phyloP scores from a whole-genome alignment of 2,329 filamentous ascomycete species.

The Chaetomiaceae sp. region DNA sequence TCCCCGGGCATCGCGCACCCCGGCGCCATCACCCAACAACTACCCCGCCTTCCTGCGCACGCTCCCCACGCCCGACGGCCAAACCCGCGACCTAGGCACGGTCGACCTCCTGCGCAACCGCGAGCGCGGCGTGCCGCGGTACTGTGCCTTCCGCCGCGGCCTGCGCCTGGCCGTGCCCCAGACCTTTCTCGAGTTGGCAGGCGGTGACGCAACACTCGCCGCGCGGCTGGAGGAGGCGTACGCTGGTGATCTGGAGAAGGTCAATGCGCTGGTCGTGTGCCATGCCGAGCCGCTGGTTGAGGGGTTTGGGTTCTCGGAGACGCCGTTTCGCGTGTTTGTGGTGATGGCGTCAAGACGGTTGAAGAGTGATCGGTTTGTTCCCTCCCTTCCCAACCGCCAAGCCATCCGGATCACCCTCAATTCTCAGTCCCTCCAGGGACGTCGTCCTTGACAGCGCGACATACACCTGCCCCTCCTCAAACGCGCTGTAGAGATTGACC shows the following conservation, averaged over 20 bases:
- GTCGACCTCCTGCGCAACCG: constrained; percentile 42
- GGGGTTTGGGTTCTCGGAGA: constrained; percentile 43
- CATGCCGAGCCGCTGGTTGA: constrained; percentile 37
- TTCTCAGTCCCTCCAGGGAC: constrained; percentile 42
- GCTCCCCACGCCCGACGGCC: constrained; percentile 36
- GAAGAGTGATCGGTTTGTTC: constrained; percentile 40
- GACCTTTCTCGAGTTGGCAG: constrained; percentile 36
- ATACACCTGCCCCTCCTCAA: constrained; percentile 55
- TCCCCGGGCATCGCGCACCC: constrained; percentile 43
- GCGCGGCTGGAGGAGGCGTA: constrained; percentile 34
- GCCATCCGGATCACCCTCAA: constrained; percentile 29
- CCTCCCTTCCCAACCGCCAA: constrained; percentile 28
- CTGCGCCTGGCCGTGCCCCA: constrained; percentile 33
- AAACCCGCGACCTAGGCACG: constrained; percentile 37
- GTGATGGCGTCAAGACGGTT: constrained; percentile 38
- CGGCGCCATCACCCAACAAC: constrained; percentile 36
- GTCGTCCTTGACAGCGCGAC: constrained; percentile 56
- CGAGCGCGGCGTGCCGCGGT: constrained; percentile 41
- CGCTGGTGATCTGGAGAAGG: constrained; percentile 34
- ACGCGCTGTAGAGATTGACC: constrained; percentile 46
- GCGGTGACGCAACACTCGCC: constrained; percentile 33
- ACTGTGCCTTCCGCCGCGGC: constrained; percentile 39
- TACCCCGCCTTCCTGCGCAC: constrained; percentile 36
- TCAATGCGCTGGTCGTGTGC: constrained; percentile 38
- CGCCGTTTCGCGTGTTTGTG: constrained; percentile 41